These are phyloP conservation scores for Batrachochytrium dendrobatidis DNA, from an alignment of 371 early-diverging fungal genomes.

Conservation along the genomic window DNA sequence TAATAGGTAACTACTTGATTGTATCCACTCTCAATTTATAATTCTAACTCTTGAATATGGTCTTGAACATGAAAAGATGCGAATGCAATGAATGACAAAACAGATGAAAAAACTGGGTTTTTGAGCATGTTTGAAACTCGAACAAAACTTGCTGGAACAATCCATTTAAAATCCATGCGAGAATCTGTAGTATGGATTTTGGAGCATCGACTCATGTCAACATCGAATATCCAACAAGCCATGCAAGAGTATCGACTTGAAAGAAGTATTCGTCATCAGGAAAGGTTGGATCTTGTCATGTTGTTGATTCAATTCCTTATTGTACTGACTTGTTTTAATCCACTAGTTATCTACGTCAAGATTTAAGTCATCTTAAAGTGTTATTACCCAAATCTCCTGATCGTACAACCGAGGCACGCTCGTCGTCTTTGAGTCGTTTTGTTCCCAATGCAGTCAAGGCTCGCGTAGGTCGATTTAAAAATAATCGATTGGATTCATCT, in stretches of 20 bases:
- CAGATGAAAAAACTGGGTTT: no score
- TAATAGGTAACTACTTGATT: neutral
- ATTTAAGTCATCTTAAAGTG: no score
- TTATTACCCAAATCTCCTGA: no score
- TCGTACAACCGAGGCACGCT: no score
- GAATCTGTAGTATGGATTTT: slow-evolving; percentile 25
- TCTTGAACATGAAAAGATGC: neutral
- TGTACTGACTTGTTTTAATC: no score
- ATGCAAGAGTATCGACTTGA: slow-evolving; percentile 28
- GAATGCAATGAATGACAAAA: no score
- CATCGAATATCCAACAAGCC: slow-evolving; percentile 17
- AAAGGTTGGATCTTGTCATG: slow-evolving; percentile 19
- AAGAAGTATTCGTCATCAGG: slow-evolving; percentile 12
- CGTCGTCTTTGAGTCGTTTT: neutral
- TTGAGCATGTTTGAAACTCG: no score
- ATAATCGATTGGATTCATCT: no score
- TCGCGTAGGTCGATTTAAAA: no score
- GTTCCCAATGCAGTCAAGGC: neutral
- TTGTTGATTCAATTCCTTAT: no score
- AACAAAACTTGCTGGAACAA: slow-evolving; percentile 5
- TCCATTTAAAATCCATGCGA: slow-evolving; percentile 18
- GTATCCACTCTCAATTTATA: neutral
- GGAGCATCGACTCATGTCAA: slow-evolving; percentile 21
- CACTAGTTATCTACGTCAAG: no score
- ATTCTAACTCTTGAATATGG: neutral